These are phyloP conservation scores for Salix exigua DNA, from an alignment of 345 rosid genomes.

Conservation along the genomic window DNA sequence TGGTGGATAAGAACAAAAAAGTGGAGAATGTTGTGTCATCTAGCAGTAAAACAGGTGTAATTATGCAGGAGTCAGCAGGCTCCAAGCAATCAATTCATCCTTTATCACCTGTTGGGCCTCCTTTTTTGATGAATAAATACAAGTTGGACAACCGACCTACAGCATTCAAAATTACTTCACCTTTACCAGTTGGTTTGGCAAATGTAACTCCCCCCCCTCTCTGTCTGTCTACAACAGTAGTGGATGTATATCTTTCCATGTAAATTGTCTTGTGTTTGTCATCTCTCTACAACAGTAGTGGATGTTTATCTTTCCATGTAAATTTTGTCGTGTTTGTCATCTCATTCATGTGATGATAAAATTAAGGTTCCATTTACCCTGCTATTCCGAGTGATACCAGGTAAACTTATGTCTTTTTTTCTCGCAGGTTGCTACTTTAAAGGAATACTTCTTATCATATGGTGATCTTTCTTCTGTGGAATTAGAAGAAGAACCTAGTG, in stretches of 20 bases:
- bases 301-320: not conserved
- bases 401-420: constrained; percentile 16
- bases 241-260: not conserved
- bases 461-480: constrained; percentile 71
- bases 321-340: too few species aligned
- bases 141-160: constrained; percentile 84
- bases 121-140: constrained; percentile 52
- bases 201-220: too few species aligned
- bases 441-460: constrained; percentile 66
- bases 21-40: constrained; percentile 35
- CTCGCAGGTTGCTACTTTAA: constrained; percentile 57
- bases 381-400: not conserved
- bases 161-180: constrained; percentile 62
- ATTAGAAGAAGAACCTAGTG: constrained; percentile 51
- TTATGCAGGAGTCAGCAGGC: constrained; percentile 36
- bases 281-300: not conserved
- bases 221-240: too few species aligned
- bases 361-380: not conserved
- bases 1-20: constrained; percentile 37
- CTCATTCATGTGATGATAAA: not conserved
- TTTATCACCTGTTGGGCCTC: constrained; percentile 28
- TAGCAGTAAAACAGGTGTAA: constrained; percentile 34
- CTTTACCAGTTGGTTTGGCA: constrained; percentile 71
- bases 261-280: too few species aligned
- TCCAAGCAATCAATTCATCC: constrained; percentile 43